phyloP scores from a whole-genome alignment of 495 filamentous ascomycete species.

The Melanomma pulvis-pyrius region DNA sequence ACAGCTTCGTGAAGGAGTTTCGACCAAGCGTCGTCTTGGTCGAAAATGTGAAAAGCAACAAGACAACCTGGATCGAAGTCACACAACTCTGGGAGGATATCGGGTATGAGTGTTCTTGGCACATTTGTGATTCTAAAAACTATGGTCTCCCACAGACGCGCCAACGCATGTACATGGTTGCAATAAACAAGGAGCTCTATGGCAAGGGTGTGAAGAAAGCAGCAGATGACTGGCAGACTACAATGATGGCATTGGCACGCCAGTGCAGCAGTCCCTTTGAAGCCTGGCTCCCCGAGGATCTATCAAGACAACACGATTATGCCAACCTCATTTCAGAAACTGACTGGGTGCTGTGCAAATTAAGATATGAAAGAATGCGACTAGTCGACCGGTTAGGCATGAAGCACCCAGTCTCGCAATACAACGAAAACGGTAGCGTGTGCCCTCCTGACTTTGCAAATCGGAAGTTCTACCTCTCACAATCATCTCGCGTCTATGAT shows the following conservation, averaged over 20 bases:
- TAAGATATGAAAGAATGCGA: conserved; percentile 59
- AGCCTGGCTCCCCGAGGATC: conserved; percentile 54
- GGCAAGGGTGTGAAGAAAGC: conserved; percentile 23
- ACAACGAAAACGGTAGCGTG: conserved; percentile 56
- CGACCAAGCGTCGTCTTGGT: conserved; percentile 69
- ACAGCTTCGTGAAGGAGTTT: conserved; percentile 58
- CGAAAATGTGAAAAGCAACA: conserved; percentile 64
- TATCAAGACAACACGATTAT: conserved; percentile 58
- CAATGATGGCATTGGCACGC: conserved; percentile 55
- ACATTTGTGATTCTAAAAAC: conserved; percentile 67
- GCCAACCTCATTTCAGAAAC: conserved; percentile 49
- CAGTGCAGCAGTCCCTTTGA: conserved; percentile 66
- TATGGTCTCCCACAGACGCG: conserved; percentile 83
- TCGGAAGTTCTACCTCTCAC: conserved; percentile 51
- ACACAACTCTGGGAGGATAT: conserved; percentile 43
- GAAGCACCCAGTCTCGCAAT: conserved; percentile 59
- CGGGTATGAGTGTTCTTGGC: conserved; percentile 57
- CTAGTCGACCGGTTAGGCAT: conserved; percentile 52
- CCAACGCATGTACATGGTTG: conserved; percentile 70
- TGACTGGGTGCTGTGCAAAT: conserved; percentile 59
- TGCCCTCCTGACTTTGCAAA: conserved; percentile 59
- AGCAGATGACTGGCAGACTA: conserved; percentile 43
- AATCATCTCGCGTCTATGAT: conserved; percentile 65
- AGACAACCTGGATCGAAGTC: conserved; percentile 66
- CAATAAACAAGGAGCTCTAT: conserved; percentile 53